Evolutionary conservation across 2,329 filamentous ascomycete species (phyloP), one percentile per base, ranked within the genome.

Genomic region (Neofusicoccum ribis): DNA sequence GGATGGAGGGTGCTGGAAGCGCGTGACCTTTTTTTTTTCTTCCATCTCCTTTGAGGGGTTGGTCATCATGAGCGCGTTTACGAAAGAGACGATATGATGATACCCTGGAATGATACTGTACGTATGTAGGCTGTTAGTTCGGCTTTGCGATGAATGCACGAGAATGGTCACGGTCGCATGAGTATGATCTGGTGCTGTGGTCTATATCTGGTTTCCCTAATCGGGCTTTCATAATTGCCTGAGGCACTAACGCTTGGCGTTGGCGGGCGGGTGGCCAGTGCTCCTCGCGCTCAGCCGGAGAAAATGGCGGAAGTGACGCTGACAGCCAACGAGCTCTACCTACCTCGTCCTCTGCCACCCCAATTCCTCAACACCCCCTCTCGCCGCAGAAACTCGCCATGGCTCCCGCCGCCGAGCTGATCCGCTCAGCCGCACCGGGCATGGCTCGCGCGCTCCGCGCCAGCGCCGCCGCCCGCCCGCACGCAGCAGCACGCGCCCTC

Each of bases 331-430:
- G 41, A 60, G 56, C 41, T 46, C 43, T 11, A 23, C 12, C n/a
- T 27, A 1, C 34, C 15, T n/a, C 7, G 14, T 12, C 56, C 43
- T 31, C 54, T 20, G 27, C 14, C 39, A 31, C 15, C 54, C 27
- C 43, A 27, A 39, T 44, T 54, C 50, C 27, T 34, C 39, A 59
- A 37, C 20, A 59, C 54, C 54, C 17, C 47, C 17, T 36, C 34
- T 15, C 12, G 15, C 14, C n/a, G 36, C 7, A 39, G 39, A 39
- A n/a, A 2, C 31, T 23, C 63, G 52, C 51, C 63, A 65, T 65
- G 63, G 63, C 63, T 39, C 63, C 52, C n/a, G 63, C 63, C 41
- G 37, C 46, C 8, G 46, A 43, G 63, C 63, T 65, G 63, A 59
- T 54, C 7, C 54, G 54, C 52, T 51, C 52, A 46, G 63, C 63